Conservation (phyloP, 352 stramenopile species). For the Pythium brassicae region DNA sequence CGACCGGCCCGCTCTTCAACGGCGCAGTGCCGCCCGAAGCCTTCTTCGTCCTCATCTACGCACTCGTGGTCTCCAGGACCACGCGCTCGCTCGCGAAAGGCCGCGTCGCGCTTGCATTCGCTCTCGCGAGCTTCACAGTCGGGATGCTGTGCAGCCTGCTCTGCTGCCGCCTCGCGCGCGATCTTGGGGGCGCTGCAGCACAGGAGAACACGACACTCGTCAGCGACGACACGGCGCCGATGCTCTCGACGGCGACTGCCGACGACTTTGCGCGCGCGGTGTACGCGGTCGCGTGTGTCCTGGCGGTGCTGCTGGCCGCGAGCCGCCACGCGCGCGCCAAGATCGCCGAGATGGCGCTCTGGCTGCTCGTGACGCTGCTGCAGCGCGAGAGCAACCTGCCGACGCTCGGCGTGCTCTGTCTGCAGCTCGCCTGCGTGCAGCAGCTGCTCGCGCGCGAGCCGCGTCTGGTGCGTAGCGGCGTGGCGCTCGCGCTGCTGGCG, state of each 20-base stretch:
- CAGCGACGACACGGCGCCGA: not conserved
- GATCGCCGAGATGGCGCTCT: constrained; percentile 45
- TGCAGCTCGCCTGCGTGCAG: constrained; percentile 34
- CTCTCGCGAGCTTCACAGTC: constrained; percentile 12
- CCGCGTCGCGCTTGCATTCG: constrained; percentile 9
- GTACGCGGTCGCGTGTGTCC: constrained; percentile 22
- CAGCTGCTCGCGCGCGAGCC: constrained; percentile 16
- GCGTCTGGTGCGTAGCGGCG: constrained; percentile 5
- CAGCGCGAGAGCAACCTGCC: constrained; percentile 61
- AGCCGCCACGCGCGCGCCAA: constrained; percentile 10
- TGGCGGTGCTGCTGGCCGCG: constrained; percentile 10
- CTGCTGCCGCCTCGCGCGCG: constrained; percentile 9
- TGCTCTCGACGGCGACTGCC: constrained; percentile 12
- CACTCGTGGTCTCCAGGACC: constrained; percentile 14
- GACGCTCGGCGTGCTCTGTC: constrained; percentile 46
- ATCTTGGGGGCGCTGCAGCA: constrained; percentile 1
- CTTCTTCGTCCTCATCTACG: constrained; percentile 34
- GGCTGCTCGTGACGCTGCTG: constrained; percentile 53
- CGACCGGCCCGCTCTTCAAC: constrained; percentile 48
- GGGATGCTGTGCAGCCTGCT: constrained; percentile 23
- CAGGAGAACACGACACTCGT: not conserved
- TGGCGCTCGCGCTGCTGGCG: constrained; percentile 21
- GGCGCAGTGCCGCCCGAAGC: constrained; percentile 18
- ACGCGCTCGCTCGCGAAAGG: constrained; percentile 19
- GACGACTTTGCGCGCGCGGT: constrained; percentile 47